Conservation (phyloP, 805 yeast species). For the Candida easanensis region DNA sequence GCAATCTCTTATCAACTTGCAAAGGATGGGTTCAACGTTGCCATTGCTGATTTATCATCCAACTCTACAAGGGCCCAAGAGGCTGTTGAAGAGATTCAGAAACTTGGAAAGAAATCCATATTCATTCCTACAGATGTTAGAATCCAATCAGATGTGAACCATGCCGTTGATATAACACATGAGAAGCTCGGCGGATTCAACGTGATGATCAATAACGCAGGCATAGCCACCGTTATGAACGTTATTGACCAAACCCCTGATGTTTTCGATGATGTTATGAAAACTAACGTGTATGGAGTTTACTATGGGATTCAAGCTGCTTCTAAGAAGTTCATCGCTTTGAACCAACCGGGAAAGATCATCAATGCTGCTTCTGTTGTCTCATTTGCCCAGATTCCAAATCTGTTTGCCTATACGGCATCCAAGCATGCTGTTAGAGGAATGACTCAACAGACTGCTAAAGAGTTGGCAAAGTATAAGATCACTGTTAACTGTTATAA, state of each 20-base stretch:
- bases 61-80: constrained; percentile 25
- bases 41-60: constrained; percentile 26
- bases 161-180: constrained; percentile 30
- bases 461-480: constrained; percentile 33
- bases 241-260: constrained; percentile 29
- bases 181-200: constrained; percentile 32
- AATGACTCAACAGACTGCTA: constrained; percentile 36
- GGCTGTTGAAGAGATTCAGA: constrained; percentile 23
- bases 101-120: constrained; percentile 20
- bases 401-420: constrained; percentile 32
- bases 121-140: constrained; percentile 29
- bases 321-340: constrained; percentile 26
- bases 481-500: constrained; percentile 37
- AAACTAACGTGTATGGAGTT: constrained; percentile 32
- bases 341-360: constrained; percentile 35
- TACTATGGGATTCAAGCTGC: constrained; percentile 36
- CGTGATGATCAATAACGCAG: constrained; percentile 38
- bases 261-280: constrained; percentile 24
- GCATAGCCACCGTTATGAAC: constrained; percentile 29
- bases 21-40: constrained; percentile 53
- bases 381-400: constrained; percentile 29
- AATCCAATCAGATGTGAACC: constrained; percentile 23
- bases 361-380: constrained; percentile 37
- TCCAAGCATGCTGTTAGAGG: constrained; percentile 36
- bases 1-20: constrained; percentile 81